Evolutionary conservation across 2,329 filamentous ascomycete genomes (phyloP), one percentile per base, ranked within the genome.

Genomic region (Cercospora sesami): DNA sequence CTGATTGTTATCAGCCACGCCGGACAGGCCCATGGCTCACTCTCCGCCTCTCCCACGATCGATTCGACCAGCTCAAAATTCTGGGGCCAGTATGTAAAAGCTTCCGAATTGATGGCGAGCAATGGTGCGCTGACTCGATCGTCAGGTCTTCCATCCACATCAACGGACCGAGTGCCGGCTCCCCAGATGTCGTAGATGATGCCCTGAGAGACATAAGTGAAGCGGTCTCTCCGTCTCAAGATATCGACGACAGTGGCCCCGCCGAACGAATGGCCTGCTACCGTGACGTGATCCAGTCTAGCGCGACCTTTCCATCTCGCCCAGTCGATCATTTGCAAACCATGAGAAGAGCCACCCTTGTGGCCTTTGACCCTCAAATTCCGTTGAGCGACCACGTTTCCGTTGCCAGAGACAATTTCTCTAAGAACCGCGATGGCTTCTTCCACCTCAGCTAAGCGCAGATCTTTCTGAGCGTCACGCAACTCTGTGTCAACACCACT

Each of bases 141-240:
- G 4, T 81, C 73, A 0, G 80, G 78, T 18, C 68, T 59, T 8
- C 82, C 80, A 31, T 84, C 33, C 14, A 14, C 81, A 4, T 76
- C 75, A 1, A 78, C 76, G 64, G 83, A 71, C 73, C 79, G 72
- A 71, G 83, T 72, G 72, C 85, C 74, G 74, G 86, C 74, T 77
- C 81, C 88, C 88, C 88, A 91, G 7, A 88, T 85, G 71, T 91
- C 89, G 67, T 90, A 87, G 28, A 90, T 84, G 65, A 91, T 86
- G 1, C 87, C 88, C 73, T 90, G 88, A 3, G 85, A 82, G 23
- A 90, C 80, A 77, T 86, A 89, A 8, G 80, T 72, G 68, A 89
- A 87, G 10, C 83, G 80, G 23, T 86, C 81, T 28, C 80, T 77
- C 61, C 86, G 81, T 21, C 89, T 81, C 36, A 89, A 80, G 5